These are phyloP conservation scores for Stephanodiscus minutulus DNA, from an alignment of 108 stramenopile genomes.

Conservation along the genomic window DNA sequence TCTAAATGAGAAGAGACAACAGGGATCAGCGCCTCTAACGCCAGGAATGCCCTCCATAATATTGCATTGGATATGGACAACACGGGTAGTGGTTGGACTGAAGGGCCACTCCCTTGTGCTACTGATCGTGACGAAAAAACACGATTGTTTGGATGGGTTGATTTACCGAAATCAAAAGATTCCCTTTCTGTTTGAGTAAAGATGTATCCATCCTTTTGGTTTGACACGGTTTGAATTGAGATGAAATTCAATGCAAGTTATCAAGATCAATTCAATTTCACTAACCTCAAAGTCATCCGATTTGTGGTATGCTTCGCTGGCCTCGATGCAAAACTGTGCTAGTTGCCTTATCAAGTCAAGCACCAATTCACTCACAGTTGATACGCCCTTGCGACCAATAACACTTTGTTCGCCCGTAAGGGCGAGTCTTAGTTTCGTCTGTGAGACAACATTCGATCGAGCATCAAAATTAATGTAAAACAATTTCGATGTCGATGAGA, in stretches of 20 bases:
- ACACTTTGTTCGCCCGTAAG: neutral
- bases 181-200: slow-evolving; percentile 50
- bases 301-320: slow-evolving; percentile 78
- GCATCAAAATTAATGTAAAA: slow-evolving; percentile 32
- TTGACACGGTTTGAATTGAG: neutral
- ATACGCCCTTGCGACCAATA: neutral
- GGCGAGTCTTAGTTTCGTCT: neutral
- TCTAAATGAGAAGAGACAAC: slow-evolving; percentile 47
- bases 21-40: slow-evolving; percentile 60
- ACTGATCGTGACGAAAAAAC: slow-evolving; percentile 12
- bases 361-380: slow-evolving; percentile 21
- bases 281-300: slow-evolving; percentile 80
- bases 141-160: slow-evolving; percentile 8
- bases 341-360: slow-evolving; percentile 36
- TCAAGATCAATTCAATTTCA: neutral
- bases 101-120: slow-evolving; percentile 25
- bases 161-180: slow-evolving; percentile 39
- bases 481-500: slow-evolving; percentile 10
- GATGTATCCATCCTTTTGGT: slow-evolving; percentile 41
- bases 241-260: neutral
- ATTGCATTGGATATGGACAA: slow-evolving; percentile 39
- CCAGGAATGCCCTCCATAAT: slow-evolving; percentile 75
- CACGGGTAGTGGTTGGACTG: slow-evolving; percentile 41
- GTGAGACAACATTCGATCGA: neutral
- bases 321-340: slow-evolving; percentile 47